Percentiles rank a stretch among this genome's conserved stretches.
These are phyloP conservation scores for Priceomyces haplophilus DNA, from an alignment of 805 yeast species.

Conservation along the genomic window DNA sequence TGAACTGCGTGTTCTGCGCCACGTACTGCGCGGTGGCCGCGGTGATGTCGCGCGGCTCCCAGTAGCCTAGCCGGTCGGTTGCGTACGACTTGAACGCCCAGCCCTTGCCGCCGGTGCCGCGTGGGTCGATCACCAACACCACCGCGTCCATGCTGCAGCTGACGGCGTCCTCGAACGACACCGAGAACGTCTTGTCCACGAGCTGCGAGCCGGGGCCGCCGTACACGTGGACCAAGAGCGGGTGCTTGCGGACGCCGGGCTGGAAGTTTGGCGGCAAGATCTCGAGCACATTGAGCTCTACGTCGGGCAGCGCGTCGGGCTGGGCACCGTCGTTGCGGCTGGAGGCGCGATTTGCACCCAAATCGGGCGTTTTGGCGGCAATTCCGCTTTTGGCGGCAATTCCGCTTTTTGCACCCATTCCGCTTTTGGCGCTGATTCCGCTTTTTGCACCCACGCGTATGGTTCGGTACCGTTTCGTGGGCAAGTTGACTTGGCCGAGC, in stretches of 20 bases:
- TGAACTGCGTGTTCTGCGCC: conserved; percentile 34
- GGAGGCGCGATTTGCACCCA: too few relatives aligned
- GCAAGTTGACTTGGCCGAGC: conserved; percentile 44
- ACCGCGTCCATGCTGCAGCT: conserved; percentile 57
- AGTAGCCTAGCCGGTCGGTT: conserved; percentile 56
- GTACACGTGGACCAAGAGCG: conserved; percentile 64
- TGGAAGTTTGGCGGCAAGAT: conserved; percentile 59
- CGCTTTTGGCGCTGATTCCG: neutral
- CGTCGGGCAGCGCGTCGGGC: too few relatives aligned
- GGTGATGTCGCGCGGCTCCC: conserved; percentile 73
- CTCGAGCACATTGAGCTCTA: conserved; percentile 53
- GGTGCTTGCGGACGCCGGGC: conserved; percentile 44
- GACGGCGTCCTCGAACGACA: conserved; percentile 59
- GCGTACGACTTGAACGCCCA: conserved; percentile 65
- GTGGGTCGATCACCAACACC: conserved; percentile 68
- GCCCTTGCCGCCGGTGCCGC: conserved; percentile 80
- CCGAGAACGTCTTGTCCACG: conserved; percentile 42
- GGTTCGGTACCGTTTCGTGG: conserved; percentile 43
- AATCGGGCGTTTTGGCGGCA: too few relatives aligned
- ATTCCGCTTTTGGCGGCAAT: too few relatives aligned
- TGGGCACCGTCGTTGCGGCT: too few relatives aligned
- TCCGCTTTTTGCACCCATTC: too few relatives aligned
- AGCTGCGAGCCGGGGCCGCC: conserved; percentile 82
- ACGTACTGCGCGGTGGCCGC: conserved; percentile 51
- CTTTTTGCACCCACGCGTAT: conserved; percentile 32